phyloP scores from a whole-genome alignment of 176 grass and related monocot genomes.

The Rhynchospora breviuscula region DNA sequence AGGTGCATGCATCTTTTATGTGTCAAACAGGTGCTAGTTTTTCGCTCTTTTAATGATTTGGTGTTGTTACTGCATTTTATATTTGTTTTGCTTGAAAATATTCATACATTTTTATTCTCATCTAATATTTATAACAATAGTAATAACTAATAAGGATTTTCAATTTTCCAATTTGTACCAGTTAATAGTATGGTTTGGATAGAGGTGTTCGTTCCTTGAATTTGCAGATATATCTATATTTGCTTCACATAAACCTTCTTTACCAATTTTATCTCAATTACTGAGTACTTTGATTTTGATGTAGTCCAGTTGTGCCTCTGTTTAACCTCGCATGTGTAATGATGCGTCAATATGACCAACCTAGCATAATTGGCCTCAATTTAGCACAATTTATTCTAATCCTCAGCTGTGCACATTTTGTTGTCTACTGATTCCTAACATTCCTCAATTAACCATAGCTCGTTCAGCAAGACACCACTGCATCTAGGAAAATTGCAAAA shows the following conservation, averaged over 20 bases:
- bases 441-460: not conserved
- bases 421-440: not conserved
- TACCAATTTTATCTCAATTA: not conserved
- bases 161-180: not conserved
- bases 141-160: not conserved
- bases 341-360: not conserved
- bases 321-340: not conserved
- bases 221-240: not conserved
- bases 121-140: no score
- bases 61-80: not conserved
- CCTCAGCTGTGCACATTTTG: not conserved
- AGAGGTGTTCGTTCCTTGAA: not conserved
- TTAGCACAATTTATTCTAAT: not conserved
- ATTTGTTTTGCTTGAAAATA: not conserved
- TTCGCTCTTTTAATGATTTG: not conserved
- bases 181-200: not conserved
- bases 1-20: conserved; percentile 64
- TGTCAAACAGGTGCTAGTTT: conserved; percentile 47
- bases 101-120: not conserved
- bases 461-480: not conserved
- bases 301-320: not conserved
- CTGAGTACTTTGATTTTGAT: not conserved
- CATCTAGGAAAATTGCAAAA: not conserved
- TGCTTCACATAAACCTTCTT: not conserved
- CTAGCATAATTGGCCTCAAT: not conserved